Conservation (phyloP, 2,329 filamentous ascomycete species). For the Apiospora sp. region DNA sequence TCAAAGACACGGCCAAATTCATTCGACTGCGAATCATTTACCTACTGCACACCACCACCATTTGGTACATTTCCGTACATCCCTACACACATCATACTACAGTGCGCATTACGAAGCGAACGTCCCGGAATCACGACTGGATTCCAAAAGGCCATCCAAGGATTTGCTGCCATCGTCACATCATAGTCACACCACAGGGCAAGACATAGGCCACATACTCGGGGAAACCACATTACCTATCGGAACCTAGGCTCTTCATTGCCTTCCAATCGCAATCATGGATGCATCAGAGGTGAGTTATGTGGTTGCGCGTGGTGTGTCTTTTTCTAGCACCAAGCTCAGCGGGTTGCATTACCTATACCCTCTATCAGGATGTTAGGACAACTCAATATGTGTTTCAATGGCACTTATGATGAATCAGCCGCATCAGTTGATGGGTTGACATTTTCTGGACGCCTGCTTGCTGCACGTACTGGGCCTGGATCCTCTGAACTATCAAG, state of each 20-base stretch:
- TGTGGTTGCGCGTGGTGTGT: not conserved
- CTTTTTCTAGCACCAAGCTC: not conserved
- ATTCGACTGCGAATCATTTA: slow-evolving; percentile 8
- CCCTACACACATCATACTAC: not conserved
- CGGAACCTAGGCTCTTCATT: not conserved
- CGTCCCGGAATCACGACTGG: not conserved
- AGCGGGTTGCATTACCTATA: not conserved
- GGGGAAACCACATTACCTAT: slow-evolving; percentile 1
- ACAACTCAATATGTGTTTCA: not conserved
- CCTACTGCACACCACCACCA: slow-evolving; percentile 7
- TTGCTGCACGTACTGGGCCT: not conserved
- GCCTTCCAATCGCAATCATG: slow-evolving; percentile 10
- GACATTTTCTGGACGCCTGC: not conserved
- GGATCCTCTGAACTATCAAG: not conserved
- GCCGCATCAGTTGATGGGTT: slow-evolving; percentile 8
- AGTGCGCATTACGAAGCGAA: not conserved
- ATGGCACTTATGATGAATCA: slow-evolving; percentile 15
- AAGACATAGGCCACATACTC: slow-evolving; percentile 4
- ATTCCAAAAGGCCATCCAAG: not conserved
- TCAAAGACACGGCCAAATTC: not conserved
- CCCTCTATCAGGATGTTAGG: not conserved
- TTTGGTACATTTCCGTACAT: not conserved
- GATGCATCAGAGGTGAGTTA: slow-evolving; percentile 8
- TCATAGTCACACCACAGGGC: slow-evolving; percentile 7
- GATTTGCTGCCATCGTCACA: slow-evolving; percentile 3